phyloP scores from a whole-genome alignment of 108 stramenopile genomes.

The Aurantiochytrium sp. region DNA sequence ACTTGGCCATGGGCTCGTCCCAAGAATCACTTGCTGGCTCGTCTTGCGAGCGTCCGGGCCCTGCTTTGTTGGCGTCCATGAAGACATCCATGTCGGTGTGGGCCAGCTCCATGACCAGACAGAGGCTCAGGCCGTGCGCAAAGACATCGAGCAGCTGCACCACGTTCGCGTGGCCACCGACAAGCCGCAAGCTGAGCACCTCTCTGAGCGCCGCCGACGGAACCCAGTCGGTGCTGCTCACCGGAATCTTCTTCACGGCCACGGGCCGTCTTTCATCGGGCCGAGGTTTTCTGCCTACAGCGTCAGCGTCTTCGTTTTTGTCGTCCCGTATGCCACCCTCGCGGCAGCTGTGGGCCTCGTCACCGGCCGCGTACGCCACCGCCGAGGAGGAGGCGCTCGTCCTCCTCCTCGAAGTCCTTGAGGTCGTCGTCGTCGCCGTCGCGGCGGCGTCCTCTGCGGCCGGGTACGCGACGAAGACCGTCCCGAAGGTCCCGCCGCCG shows the following conservation, averaged over 20 bases:
- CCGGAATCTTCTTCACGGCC: not conserved
- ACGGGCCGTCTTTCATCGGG: no score
- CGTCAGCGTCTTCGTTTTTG: no score
- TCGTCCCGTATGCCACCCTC: no score
- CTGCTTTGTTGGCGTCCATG: no score
- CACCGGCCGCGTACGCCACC: no score
- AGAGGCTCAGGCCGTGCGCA: not conserved
- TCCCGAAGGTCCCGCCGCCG: not conserved
- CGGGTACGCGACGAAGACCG: not conserved
- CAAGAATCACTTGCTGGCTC: no score
- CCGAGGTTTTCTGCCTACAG: no score
- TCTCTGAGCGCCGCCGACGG: not conserved
- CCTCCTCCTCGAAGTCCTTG: no score
- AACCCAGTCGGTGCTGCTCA: not conserved
- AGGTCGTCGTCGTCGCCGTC: no score
- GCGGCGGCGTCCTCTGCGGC: not conserved
- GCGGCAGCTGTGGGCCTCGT: no score
- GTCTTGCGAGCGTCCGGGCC: no score
- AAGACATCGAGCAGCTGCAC: constrained; percentile 10
- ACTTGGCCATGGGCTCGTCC: constrained; percentile 8
- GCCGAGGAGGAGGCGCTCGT: no score
- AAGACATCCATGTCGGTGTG: not conserved
- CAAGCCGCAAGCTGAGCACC: not conserved
- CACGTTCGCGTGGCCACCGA: not conserved
- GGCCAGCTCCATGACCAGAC: not conserved